Percentiles rank a stretch among this genome's conserved stretches.
Evolutionary conservation across 192 early-diverging fungal genomes (phyloP).

Genomic region (Geranomyces michiganensis): DNA sequence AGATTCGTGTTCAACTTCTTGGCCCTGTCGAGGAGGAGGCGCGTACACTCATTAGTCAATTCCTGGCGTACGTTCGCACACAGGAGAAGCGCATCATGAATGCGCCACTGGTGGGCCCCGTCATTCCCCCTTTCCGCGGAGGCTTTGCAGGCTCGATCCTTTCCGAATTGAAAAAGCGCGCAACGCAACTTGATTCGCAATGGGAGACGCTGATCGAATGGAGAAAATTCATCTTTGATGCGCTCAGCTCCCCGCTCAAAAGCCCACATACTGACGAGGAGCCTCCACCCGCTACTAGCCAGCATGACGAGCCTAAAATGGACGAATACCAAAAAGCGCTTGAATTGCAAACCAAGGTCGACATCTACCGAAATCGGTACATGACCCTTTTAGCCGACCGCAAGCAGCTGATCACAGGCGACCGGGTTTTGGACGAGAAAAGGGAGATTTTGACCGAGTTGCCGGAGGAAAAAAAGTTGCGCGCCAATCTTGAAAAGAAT

Average conservation of each 20-base stretch:
- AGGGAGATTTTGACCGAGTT: background rate
- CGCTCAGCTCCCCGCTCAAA: conserved; percentile 9
- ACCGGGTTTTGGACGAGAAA: background rate
- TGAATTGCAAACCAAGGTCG: background rate
- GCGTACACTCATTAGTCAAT: background rate
- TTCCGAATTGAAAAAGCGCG: background rate
- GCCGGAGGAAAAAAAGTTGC: background rate
- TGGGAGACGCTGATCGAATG: conserved; percentile 23
- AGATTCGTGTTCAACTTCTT: conserved; percentile 35
- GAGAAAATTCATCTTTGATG: conserved; percentile 33
- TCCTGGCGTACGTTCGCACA: conserved; percentile 6
- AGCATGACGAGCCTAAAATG: background rate
- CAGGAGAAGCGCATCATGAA: background rate
- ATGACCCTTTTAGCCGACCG: conserved; percentile 34
- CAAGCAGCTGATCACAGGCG: conserved; percentile 38
- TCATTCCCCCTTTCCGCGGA: background rate
- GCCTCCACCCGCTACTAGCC: background rate
- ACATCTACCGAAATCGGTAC: conserved; percentile 33
- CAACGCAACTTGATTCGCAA: conserved; percentile 26
- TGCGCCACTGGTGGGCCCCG: background rate
- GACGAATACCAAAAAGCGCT: conserved; percentile 40
- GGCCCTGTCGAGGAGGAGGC: conserved; percentile 11
- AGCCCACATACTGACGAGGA: background rate
- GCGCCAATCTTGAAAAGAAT: conserved; percentile 8
- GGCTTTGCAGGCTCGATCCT: background rate